Evolutionary conservation across 2,329 filamentous ascomycete genomes (phyloP), one percentile per base, ranked within the genome.

Genomic region (Calonectria honghensis): DNA sequence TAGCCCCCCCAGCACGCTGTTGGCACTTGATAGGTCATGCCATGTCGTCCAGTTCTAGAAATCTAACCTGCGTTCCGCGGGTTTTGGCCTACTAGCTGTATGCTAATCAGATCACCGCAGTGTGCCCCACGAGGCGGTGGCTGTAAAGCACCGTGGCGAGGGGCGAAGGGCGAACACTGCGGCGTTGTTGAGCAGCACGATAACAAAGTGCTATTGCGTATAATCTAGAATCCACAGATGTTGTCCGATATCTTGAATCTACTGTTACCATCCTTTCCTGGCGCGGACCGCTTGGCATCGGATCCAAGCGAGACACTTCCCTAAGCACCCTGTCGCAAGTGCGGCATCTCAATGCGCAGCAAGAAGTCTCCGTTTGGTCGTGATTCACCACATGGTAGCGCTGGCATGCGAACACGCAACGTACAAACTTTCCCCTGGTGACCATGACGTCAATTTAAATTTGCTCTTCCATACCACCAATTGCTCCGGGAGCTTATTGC

Each of bases 351-450:
- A 6, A n/a, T 61, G 2, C 57, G 4, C 35, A 18, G 20, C 6
- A 7, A 39, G 27, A n/a, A 61, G 57, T 7, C 27, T 7, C 35
- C 24, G 13, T 27, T 63, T 16, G 57, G 57, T 29, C 35, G 57
- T 24, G 11, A 35, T 31, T 10, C 24, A 16, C 24, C 29, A 29
- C 35, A 41, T 18, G 24, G 14, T 24, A 16, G 27, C 9, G 20
- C 35, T 63, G 57, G 57, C 4, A 63, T 63, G 57, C n/a, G 7
- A 61, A 63, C 57, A n/a, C 35, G 57, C 57, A 63, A 63, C 35
- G 57, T 14, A 9, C 52, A n/a, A 31, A 16, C 52, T 57, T 14
- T 32, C 52, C 29, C 52, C 52, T 57, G 52, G 52, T 11, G 16
- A 63, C 31, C 9, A 14, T 41, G 14, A 31, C 27, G 37, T 16